Conservation (phyloP, 23 red algal genomes). For the Gracilaria gracilis region DNA sequence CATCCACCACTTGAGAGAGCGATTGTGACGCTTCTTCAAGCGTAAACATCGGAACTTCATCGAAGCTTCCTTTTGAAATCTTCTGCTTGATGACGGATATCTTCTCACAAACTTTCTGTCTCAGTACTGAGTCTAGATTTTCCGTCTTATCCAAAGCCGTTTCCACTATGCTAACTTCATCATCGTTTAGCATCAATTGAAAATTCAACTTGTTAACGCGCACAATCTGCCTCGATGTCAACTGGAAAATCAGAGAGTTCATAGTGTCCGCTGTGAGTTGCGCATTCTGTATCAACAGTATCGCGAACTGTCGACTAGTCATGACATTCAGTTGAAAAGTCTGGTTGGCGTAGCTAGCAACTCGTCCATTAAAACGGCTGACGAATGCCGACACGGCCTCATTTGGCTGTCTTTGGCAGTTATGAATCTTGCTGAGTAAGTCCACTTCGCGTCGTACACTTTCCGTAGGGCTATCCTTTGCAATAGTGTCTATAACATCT, state of each 20-base stretch:
- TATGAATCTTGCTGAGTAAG: neutral
- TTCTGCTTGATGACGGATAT: too few relatives aligned
- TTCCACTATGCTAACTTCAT: too few relatives aligned
- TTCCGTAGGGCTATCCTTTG: constrained; percentile 12
- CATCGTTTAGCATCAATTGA: too few relatives aligned
- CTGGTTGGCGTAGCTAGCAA: neutral
- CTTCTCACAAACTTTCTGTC: too few relatives aligned
- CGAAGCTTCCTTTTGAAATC: too few relatives aligned
- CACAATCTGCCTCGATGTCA: neutral
- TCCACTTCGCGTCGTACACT: neutral
- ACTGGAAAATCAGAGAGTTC: constrained; percentile 28
- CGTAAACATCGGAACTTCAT: too few relatives aligned
- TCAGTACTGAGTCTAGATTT: too few relatives aligned
- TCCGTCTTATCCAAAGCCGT: too few relatives aligned
- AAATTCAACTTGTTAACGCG: too few relatives aligned
- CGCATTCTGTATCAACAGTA: constrained; percentile 17
- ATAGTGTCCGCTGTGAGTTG: constrained; percentile 38
- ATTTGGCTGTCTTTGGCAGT: neutral
- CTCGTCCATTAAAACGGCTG: neutral
- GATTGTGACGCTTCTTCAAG: too few relatives aligned
- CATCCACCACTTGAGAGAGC: too few relatives aligned
- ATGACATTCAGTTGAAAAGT: neutral
- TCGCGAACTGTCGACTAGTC: constrained; percentile 21
- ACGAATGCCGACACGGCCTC: neutral
- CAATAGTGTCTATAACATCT: constrained; percentile 14